These are phyloP conservation scores for Raffaelea deltoideospora DNA, from an alignment of 2,329 filamentous ascomycete species.

Conservation along the genomic window DNA sequence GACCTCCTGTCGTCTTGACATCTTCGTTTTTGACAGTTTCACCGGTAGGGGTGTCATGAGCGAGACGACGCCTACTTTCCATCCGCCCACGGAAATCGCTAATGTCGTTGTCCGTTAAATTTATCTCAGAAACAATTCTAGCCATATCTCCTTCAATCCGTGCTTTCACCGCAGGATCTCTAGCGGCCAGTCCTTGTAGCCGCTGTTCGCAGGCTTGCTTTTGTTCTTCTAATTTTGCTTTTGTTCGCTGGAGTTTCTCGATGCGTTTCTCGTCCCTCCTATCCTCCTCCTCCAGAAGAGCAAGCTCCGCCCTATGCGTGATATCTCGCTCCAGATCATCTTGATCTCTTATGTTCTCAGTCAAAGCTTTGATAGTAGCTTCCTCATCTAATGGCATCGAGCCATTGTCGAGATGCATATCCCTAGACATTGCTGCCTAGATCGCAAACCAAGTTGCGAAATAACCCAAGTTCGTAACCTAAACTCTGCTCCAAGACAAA, in stretches of 20 bases:
- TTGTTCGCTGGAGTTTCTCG: conserved; percentile 37
- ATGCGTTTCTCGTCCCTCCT: conserved; percentile 48
- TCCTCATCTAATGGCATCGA: too few relatives aligned
- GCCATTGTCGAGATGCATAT: too few relatives aligned
- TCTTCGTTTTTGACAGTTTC: too few relatives aligned
- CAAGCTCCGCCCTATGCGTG: conserved; percentile 42
- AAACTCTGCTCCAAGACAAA: too few relatives aligned
- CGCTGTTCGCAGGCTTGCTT: conserved; percentile 39
- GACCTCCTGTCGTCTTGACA: conserved; percentile 33
- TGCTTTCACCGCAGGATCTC: conserved; percentile 34
- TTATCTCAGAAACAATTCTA: conserved; percentile 38
- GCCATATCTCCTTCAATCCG: conserved; percentile 51
- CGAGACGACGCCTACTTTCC: too few relatives aligned
- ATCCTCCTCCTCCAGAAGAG: conserved; percentile 46
- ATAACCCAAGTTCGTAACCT: too few relatives aligned
- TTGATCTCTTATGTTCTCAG: conserved; percentile 64
- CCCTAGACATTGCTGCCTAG: too few relatives aligned
- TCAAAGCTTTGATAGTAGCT: conserved; percentile 44
- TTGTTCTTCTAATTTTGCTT: conserved; percentile 47
- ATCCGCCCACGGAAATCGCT: conserved; percentile 71
- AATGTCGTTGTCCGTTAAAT: conserved; percentile 55
- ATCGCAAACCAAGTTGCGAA: too few relatives aligned
- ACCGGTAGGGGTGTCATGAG: too few relatives aligned
- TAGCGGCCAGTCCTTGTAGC: conserved; percentile 24
- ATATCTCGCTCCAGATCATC: conserved; percentile 86